Conservation (phyloP, 345 rosid species). For the Citrus reticulata region DNA sequence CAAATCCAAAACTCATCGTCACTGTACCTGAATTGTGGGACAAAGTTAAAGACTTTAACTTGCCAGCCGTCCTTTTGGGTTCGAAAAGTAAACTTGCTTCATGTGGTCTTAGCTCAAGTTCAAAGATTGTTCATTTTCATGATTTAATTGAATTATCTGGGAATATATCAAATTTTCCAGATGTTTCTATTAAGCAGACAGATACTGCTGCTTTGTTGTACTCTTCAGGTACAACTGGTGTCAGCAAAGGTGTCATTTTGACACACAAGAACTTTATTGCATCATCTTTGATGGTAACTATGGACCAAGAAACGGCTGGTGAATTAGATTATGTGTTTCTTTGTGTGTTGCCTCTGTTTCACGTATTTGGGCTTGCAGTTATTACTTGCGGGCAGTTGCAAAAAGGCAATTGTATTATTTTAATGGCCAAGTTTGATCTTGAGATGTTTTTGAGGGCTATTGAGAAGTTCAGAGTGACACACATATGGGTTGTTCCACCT, state of each 20-base stretch:
- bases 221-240: constrained; percentile 90
- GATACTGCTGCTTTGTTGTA: constrained; percentile 71
- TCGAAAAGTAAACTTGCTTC: constrained; percentile 20
- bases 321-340: constrained; percentile 49
- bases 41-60: constrained; percentile 51
- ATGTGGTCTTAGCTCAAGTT: constrained; percentile 10
- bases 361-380: constrained; percentile 70
- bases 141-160: constrained; percentile 48
- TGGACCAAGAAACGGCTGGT: constrained; percentile 57
- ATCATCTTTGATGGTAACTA: constrained; percentile 38
- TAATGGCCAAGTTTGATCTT: constrained; percentile 67
- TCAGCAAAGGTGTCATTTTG: constrained; percentile 83
- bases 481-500: constrained; percentile 88
- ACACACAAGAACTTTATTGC: constrained; percentile 83
- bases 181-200: constrained; percentile 40
- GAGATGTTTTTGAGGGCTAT: constrained; percentile 44
- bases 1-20: constrained; percentile 60
- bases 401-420: constrained; percentile 54
- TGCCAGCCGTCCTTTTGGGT: constrained; percentile 63
- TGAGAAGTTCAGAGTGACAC: constrained; percentile 61
- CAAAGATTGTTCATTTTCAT: constrained; percentile 34
- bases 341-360: constrained; percentile 85
- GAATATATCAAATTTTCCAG: constrained; percentile 43
- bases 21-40: constrained; percentile 59
- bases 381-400: constrained; percentile 52